Conservation (phyloP, 768 basidiomycete genomes). For the Antrodiella citrinella region DNA sequence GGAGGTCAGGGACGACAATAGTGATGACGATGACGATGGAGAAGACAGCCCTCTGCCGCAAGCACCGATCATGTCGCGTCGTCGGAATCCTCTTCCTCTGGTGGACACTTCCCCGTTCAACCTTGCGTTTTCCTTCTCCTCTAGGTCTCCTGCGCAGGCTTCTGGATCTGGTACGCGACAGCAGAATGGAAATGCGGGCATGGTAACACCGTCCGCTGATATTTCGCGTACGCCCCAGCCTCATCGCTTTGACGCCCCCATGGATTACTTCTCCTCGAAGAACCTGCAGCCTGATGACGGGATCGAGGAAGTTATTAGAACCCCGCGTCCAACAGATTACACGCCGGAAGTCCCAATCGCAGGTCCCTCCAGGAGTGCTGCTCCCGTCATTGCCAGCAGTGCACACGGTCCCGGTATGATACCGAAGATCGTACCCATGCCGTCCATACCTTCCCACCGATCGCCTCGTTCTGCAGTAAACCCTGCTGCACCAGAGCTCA, state of each 20-base stretch:
- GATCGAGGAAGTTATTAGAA: slow-evolving; percentile 12
- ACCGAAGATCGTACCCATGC: slow-evolving; percentile 20
- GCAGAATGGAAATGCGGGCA: slow-evolving; percentile 4
- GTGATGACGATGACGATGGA: slow-evolving; percentile 28
- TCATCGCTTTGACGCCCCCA: slow-evolving; percentile 1
- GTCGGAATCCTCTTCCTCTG: slow-evolving; percentile 7
- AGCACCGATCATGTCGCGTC: slow-evolving; percentile 1
- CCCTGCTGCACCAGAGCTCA: neutral
- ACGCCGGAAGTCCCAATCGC: neutral
- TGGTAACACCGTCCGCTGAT: slow-evolving; percentile 13
- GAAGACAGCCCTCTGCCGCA: slow-evolving; percentile 21
- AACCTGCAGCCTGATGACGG: slow-evolving; percentile 2
- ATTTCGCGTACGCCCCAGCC: slow-evolving; percentile 4
- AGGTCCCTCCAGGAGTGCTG: neutral
- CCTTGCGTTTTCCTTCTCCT: neutral
- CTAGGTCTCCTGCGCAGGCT: neutral
- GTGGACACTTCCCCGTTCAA: slow-evolving; percentile 14
- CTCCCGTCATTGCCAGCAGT: neutral
- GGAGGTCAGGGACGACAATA: slow-evolving; percentile 26
- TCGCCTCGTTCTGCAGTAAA: neutral
- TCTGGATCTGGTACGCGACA: neutral
- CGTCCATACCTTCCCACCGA: slow-evolving; percentile 8
- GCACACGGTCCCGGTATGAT: neutral
- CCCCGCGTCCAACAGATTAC: slow-evolving; percentile 20
- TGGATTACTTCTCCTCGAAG: slow-evolving; percentile 25